These are phyloP conservation scores for Helianthus tuberosus DNA, from an alignment of 129 eudicot species.

Conservation along the genomic window DNA sequence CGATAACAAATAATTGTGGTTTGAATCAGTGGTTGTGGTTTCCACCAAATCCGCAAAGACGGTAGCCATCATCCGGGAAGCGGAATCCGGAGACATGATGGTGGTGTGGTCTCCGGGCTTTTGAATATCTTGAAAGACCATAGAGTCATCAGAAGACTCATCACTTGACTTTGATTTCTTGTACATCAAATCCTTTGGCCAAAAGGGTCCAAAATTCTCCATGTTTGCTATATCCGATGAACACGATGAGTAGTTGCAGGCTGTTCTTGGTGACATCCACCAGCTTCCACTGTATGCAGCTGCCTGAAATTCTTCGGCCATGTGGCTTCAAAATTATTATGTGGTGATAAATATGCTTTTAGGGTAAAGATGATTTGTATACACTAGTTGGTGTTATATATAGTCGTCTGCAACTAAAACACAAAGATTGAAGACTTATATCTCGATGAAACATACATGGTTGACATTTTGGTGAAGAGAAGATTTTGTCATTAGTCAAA, in stretches of 20 bases:
- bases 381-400: conserved; percentile 26
- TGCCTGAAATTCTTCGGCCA: conserved; percentile 38
- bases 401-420: conserved; percentile 21
- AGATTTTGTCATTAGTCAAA: conserved; percentile 32
- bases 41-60: background rate
- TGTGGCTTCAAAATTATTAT: background rate
- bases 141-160: conserved; percentile 21
- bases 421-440: conserved; percentile 23
- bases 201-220: conserved; percentile 27
- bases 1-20: conserved; percentile 23
- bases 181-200: conserved; percentile 27
- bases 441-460: conserved; percentile 13
- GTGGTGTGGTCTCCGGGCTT: background rate
- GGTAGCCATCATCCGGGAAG: conserved; percentile 19
- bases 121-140: conserved; percentile 25
- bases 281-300: conserved; percentile 22
- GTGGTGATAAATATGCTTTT: background rate
- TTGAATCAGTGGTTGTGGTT: conserved; percentile 15
- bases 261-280: conserved; percentile 32
- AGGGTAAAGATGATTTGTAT: conserved; percentile 12
- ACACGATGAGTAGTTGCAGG: conserved; percentile 21
- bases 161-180: conserved; percentile 31
- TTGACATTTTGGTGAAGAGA: conserved; percentile 28
- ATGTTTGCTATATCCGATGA: conserved; percentile 23
- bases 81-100: conserved; percentile 21